These are phyloP conservation scores for Cladosporium oxysporum DNA, from an alignment of 2,329 filamentous ascomycete species.

Conservation along the genomic window DNA sequence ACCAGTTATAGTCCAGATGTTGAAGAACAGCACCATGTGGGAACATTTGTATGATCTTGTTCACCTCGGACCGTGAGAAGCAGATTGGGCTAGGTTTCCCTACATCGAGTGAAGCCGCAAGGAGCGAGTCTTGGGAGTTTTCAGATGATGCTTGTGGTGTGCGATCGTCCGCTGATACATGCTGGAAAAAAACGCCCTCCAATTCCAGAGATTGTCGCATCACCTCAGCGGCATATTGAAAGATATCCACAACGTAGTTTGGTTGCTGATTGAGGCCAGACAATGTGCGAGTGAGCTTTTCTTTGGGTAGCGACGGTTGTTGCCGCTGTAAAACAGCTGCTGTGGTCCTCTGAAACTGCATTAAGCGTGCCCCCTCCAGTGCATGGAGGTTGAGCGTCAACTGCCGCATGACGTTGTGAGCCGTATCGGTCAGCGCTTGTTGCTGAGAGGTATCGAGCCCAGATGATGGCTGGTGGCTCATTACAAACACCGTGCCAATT, in stretches of 20 bases:
- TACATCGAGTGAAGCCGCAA: not conserved
- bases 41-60: not conserved
- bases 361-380: constrained; percentile 8
- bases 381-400: constrained; percentile 7
- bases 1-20: not conserved
- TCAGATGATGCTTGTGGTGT: not conserved
- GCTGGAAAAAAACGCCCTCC: not conserved
- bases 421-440: not conserved
- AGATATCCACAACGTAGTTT: not conserved
- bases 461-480: not conserved
- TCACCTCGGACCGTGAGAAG: not conserved
- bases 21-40: not conserved
- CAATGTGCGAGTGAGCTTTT: not conserved
- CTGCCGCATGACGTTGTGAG: constrained; percentile 2
- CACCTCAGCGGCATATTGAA: not conserved
- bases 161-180: not conserved
- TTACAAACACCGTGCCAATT: not conserved
- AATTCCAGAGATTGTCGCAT: not conserved
- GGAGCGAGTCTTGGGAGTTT: not conserved
- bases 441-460: not conserved
- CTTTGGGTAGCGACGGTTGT: not conserved
- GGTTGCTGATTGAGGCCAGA: not conserved
- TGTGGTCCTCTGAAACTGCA: not conserved
- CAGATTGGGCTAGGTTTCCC: not conserved
- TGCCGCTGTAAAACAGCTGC: not conserved